Evolutionary conservation across 192 early-diverging fungal species (phyloP), one percentile per base, ranked within the genome.

Genomic region (Coemansia sp.): DNA sequence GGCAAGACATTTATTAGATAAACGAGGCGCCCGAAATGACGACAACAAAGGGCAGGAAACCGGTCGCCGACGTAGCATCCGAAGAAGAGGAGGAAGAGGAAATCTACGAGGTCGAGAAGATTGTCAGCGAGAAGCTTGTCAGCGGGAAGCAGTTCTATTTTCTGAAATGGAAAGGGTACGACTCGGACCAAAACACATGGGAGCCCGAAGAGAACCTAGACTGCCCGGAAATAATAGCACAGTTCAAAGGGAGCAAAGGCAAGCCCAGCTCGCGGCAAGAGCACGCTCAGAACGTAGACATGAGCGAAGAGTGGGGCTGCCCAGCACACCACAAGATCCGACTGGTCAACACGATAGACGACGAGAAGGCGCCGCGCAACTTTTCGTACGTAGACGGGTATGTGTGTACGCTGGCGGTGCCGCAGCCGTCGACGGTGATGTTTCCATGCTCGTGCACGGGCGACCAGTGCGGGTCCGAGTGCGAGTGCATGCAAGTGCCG

Each of bases 161-260:
- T 10, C 56, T 81, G 40, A 81, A 75, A 23, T 81, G 79, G 79
- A 67, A 71, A 49, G 74, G 70, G 0, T 81, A 81, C 57, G 32
- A 15, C 5, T 2, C 38, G 3, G 63, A 69, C 5, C 62, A 65
- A 13, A 74, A 81, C 71, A 73, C 74, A 4, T 81, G 79, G 79
- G 79, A 81, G 63, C 79, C 80, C 15, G 61, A 65, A 32, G 71
- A 67, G 13, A 35, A 77, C 60, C 61, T 77, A 23, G 45, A 61
- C 32, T 81, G 79, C 58, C 49, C 46, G 0, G 56, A 48, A 0
- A 57, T 81, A n/a, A 22, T 71, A 2, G 50, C 59, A 3, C 42
- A 25, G 14, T 81, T 74, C 61, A 38, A 19, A 14, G 13, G 29
- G 14, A 25, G 42, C 41, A 74, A 74, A 15, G 19, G 20, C 23